Base-by-base conservation (phyloP, 352 stramenopile genomes). In the Thalassiosira livingstoniorum region DNA sequence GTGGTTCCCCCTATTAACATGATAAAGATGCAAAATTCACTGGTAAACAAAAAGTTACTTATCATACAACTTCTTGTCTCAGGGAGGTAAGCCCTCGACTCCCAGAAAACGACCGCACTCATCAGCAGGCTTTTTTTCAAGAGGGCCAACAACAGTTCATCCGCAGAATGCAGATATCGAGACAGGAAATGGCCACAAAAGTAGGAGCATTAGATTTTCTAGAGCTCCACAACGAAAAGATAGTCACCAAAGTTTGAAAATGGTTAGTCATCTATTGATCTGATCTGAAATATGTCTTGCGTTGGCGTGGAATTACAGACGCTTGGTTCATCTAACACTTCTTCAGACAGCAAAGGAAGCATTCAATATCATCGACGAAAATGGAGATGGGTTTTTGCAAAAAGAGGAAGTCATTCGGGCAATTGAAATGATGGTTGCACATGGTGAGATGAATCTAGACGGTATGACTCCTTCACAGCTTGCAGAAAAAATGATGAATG, bases 321-420 rank as follows among this genome's bases (percentile, higher is more conserved):
- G 35, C 37, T 34, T 47, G 23, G 27, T 43, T 21, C 34, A 37
- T 34, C 39, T 32, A 27, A 58, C 54, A 1, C 43, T n/a, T 57
- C 18, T 29, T 42, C 45, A 87, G 80, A 79, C 80, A 63, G 96
- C 82, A 82, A 80, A 37, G 67, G 75, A 90, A 32, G 85, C 85
- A n/a, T 90, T 90, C 61, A 64, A 67, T 37, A 79, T 88, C 35
- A 87, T 91, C 45, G 85, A 91, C 51, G 75, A 75, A 61, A 91
- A 91, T 77, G 78, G 78, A 42, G 85, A 91, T 71, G 85, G 85
- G 0, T 88, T 70, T 69, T 71, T 90, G n/a, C 77, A 85, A 51
- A 80, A 78, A 79, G 81, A 87, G 39, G 85, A 90, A 66, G 81
- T 90, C n/a, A 47, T 80, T 27, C 57, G 68, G 54, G 84, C 84